Evolutionary conservation across 495 filamentous ascomycete species (phyloP), one percentile per base, ranked within the genome.

Genomic region (Hypoxylon lienhwacheense): DNA sequence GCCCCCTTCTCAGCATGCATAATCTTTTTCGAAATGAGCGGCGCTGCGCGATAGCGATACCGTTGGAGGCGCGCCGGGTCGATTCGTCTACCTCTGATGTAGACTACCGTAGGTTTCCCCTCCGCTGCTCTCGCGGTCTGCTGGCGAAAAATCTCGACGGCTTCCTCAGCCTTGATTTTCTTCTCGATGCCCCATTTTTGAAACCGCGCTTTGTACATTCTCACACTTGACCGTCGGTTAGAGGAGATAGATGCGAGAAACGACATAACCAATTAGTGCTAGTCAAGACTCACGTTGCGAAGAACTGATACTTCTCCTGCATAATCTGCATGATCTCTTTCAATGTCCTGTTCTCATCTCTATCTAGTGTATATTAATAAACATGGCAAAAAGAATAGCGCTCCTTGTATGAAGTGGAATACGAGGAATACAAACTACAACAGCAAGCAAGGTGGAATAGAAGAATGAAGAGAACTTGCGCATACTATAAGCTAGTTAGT

Each of bases 31-130:
- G 53, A 47, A 14, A 50, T 47, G n/a, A 51, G 21, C 3, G 57
- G 45, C 7, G 57, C 55, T 33, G 47, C 57, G 1, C 57, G 57
- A 7, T 51, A 51, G 1, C 55, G 46, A 11, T 61, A 61, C 6
- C 51, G 46, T 47, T 75, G 72, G 26, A 67, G 52, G 36, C 63
- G 55, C 36, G 61, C 59, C 42, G 68, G 60, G 29, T 69, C 70
- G 44, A 69, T 69, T 53, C 71, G 74, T 55, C 72, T 71, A 52
- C 74, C 73, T 50, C 73, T 69, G 17, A 77, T 71, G 54, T 74
- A 77, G 20, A 66, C 69, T 63, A 75, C 74, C 32, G 74, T 70
- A 51, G 72, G 67, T 16, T 62, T 62, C 15, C 59, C 59, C 6
- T 40, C 53, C 10, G 59, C 59, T 29, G 59, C 59, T n/a, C 59